Evolutionary conservation across 257 asterid species (phyloP).

Genomic region (Nyctanthes arbortristis): DNA sequence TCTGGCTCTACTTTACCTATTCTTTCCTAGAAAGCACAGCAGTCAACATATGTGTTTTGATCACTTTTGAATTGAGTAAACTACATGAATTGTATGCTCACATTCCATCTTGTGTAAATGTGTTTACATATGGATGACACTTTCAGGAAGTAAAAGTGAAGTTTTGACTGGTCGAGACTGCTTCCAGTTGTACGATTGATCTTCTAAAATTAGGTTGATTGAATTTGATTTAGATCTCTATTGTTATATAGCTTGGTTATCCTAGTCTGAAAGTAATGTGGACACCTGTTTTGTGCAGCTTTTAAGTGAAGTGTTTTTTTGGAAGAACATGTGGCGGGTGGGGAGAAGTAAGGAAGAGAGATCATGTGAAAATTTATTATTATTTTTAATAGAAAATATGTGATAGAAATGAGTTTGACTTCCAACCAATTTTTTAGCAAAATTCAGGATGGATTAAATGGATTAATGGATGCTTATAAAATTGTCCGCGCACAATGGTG

Average conservation of each 20-base stretch:
- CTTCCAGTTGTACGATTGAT: background rate
- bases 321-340: too few relatives aligned
- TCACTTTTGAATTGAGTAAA: slow-evolving; percentile 16
- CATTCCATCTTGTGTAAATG: slow-evolving; percentile 6
- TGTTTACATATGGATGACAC: background rate
- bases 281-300: background rate
- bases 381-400: too few relatives aligned
- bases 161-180: background rate
- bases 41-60: background rate
- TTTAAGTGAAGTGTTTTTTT: too few relatives aligned
- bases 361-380: too few relatives aligned
- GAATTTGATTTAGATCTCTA: too few relatives aligned
- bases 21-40: background rate
- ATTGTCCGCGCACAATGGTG: background rate
- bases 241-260: background rate
- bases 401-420: too few relatives aligned
- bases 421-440: too few relatives aligned
- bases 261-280: background rate
- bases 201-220: background rate
- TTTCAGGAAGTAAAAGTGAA: background rate
- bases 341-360: too few relatives aligned
- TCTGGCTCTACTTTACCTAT: background rate
- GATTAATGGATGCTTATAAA: too few relatives aligned
- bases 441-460: too few relatives aligned
- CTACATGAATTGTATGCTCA: slow-evolving; percentile 4